Evolutionary conservation across 176 grass and related monocot species (phyloP).

Genomic region (Coix lacrymajobi): DNA sequence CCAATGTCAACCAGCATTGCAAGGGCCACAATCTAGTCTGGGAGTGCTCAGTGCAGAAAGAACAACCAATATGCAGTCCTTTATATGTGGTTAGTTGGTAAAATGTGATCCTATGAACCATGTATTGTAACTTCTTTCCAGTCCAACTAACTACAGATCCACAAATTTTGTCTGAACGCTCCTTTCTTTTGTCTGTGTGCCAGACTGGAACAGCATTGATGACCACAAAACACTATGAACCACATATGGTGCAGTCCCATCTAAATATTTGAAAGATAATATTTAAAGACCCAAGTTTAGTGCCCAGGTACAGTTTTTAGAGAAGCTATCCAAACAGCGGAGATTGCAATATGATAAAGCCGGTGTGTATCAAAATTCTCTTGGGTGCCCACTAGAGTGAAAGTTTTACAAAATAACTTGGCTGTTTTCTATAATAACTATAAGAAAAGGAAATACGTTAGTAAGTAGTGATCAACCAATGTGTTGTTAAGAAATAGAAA

Average conservation of each 20-base stretch:
- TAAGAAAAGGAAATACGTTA: conserved; percentile 10
- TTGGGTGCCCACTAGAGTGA: not conserved
- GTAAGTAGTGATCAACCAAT: conserved; percentile 19
- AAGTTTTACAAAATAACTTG: conserved; percentile 1
- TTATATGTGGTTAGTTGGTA: not conserved
- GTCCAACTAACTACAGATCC: conserved; percentile 15
- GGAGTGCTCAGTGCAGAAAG: not conserved
- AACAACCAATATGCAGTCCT: not conserved
- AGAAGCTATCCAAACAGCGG: not conserved
- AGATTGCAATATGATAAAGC: not conserved
- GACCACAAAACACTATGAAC: conserved; percentile 4
- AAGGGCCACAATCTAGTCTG: not conserved
- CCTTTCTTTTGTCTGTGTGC: not conserved
- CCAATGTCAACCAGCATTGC: conserved; percentile 10
- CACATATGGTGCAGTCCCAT: not conserved
- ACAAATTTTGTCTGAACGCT: not conserved
- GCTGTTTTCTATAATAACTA: conserved; percentile 20
- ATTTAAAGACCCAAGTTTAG: not conserved
- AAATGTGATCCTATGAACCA: not conserved
- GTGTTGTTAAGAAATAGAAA: not conserved
- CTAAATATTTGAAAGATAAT: conserved; percentile 11
- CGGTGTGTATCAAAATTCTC: not conserved
- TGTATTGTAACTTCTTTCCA: conserved; percentile 2
- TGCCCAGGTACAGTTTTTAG: not conserved
- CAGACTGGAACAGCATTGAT: not conserved